Base-by-base conservation (phyloP, 1,284 basidiomycete genomes). In the Puccinia triticina region DNA sequence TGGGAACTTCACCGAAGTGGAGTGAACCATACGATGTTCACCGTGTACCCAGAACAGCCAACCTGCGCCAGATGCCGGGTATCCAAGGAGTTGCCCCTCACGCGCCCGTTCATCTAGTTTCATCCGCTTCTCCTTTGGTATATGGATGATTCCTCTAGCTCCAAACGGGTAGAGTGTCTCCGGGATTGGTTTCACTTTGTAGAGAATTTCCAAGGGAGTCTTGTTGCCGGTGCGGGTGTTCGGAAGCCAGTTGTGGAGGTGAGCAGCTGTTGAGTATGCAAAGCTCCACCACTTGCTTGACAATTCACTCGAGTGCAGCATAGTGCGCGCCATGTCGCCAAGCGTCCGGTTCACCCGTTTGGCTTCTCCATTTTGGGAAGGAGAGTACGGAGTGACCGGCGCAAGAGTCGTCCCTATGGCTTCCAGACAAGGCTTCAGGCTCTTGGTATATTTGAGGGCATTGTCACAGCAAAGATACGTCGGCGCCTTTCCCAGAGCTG, bases 361-460 rank as follows among this genome's bases (percentile, higher is more conserved):
- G 21, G 71, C 71, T 53, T 53, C 71, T n/a, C 71, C 48, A 53
- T 73, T 73, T 18, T 73, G 71, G 18, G 23, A 5, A 4, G 71
- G 71, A 14, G 50, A 46, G 32, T 73, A 73, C 3, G 71, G 71
- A 0, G n/a, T 18, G 3, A 48, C 21, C n/a, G 48, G 71, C 3
- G 50, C 50, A 1, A 48, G 26, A 0, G 10, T 21, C 10, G 48
- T 53, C 5, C 71, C 40, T 5, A 73, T 2, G 0, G 50, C 26
- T 0, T 7, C 50, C 10, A 73, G 48, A 0, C 18, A 1, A 1
- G n/a, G 46, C 2, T 53, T 50, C 5, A 73, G 26, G 46, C 21
- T 10, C 8, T 46, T 46, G 43, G 14, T 14, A 46, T 8, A 46
- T 46, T 46, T 14, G 14, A 7, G 8, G 67, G 71, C 71, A 23